A percentile compares a stretch with the other conserved stretches of the same genome.
Evolutionary conservation across 2,329 filamentous ascomycete genomes (phyloP).

Genomic region (Cladophialophora bantiana): DNA sequence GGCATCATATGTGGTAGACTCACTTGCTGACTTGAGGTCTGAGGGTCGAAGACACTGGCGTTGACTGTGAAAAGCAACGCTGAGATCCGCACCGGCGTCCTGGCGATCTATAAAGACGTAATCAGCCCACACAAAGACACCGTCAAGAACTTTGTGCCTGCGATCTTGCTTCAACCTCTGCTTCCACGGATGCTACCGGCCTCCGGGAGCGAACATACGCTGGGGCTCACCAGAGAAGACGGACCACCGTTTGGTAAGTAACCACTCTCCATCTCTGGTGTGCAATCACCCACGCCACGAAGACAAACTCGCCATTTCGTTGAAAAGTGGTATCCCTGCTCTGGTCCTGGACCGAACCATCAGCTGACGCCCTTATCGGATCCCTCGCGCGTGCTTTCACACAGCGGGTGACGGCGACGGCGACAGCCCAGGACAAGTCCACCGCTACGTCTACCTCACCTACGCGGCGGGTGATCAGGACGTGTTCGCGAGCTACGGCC

Average conservation of each 20-base stretch:
- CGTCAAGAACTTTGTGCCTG: not conserved
- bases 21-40: not conserved
- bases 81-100: not conserved
- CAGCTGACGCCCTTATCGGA: not conserved
- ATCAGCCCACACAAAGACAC: not conserved
- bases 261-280: too few relatives aligned
- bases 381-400: not conserved
- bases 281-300: too few relatives aligned
- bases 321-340: constrained; percentile 1
- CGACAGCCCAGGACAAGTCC: not conserved
- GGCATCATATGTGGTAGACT: not conserved
- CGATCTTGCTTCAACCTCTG: not conserved
- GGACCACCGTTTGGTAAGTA: not conserved
- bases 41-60: not conserved
- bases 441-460: not conserved
- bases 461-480: not conserved
- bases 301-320: too few relatives aligned
- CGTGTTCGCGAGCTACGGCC: not conserved
- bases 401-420: not conserved
- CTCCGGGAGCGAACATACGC: not conserved
- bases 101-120: not conserved
- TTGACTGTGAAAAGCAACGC: not conserved
- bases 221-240: not conserved
- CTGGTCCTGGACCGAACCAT: not conserved
- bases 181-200: not conserved